These are phyloP conservation scores for Carex scoparia DNA, from an alignment of 176 grass and related monocot genomes.

Conservation along the genomic window DNA sequence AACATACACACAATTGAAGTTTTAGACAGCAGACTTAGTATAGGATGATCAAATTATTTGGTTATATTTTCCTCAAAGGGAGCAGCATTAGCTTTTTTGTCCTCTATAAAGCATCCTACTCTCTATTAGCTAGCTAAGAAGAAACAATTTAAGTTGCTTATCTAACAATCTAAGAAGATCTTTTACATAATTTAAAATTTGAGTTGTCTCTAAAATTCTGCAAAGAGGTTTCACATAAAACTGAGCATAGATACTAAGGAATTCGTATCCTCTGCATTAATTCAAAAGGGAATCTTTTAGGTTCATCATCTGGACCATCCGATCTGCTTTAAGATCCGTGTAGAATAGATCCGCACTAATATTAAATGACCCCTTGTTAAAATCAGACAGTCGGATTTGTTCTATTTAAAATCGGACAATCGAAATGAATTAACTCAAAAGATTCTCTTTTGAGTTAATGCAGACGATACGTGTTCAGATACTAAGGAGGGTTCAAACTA, in stretches of 20 bases:
- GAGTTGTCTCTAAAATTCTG: not conserved
- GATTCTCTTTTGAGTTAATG: too few relatives aligned
- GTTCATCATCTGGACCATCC: too few relatives aligned
- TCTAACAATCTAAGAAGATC: slow-evolving; percentile 3
- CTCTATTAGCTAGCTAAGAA: not conserved
- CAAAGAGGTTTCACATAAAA: not conserved
- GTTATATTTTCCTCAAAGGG: slow-evolving; percentile 5
- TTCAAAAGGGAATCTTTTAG: too few relatives aligned
- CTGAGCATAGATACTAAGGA: not conserved
- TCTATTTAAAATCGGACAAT: too few relatives aligned
- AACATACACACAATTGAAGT: not conserved
- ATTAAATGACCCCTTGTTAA: too few relatives aligned
- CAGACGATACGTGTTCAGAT: too few relatives aligned
- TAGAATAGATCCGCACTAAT: too few relatives aligned
- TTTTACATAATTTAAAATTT: not conserved
- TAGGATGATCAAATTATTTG: slow-evolving; percentile 14
- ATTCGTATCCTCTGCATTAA: too few relatives aligned
- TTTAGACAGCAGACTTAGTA: slow-evolving; percentile 5
- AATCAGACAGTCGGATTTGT: too few relatives aligned
- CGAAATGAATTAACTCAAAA: too few relatives aligned
- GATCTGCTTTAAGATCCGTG: too few relatives aligned
- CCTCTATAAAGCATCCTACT: slow-evolving; percentile 11
- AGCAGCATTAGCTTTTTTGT: slow-evolving; percentile 12
- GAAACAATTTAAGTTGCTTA: slow-evolving; percentile 3
- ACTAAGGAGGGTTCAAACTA: too few relatives aligned